Evolutionary conservation across 768 basidiomycete species (phyloP), one percentile per base, ranked within the genome.

Genomic region (Nidularia pulvinata): DNA sequence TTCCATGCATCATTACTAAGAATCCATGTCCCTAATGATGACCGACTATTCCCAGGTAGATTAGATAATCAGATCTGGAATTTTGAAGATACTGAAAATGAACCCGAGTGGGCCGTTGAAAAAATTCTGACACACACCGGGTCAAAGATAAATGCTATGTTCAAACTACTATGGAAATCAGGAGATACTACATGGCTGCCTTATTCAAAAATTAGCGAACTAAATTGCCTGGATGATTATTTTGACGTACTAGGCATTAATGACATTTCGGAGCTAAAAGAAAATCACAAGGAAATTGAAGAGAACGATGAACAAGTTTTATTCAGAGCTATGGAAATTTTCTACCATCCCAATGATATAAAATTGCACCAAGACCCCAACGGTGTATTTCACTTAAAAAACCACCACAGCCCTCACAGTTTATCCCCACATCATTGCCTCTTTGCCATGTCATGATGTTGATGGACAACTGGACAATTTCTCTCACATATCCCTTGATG

Each of bases 1-100:
- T 77, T 75, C 56, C 73, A 78, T 48, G 56, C 64, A 1, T 69
- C 67, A 1, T 55, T 69, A 30, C 61, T 77, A 0, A 14, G 57
- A 0, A 58, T 54, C 3, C 65, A 65, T 46, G 14, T 55, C 3
- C 55, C 68, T 0, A 77, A 76, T 55, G 65, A 77, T 51, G 49
- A 62, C 35, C 1, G 22, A 0, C 48, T 62, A 0, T 78, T 76
- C 52, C 73, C 75, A 0, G 57, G 58, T 0, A 61, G 70, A 0
- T 48, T 62, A n/a, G 51, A 60, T 22, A 44, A 53, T 6, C 58
- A 62, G 39, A 50, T 69, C 0, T 34, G 48, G 2, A 56, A 57
- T 6, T 32, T 47, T 2, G 57, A 59, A 7, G 50, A 54, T 13
- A 32, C 39, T 3, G 59, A 59, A 7, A 50, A 45, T 4, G 57